Evolutionary conservation across 2,329 filamentous ascomycete genomes (phyloP), one percentile per base, ranked within the genome.

Genomic region (Apiospora rasikravindrae): DNA sequence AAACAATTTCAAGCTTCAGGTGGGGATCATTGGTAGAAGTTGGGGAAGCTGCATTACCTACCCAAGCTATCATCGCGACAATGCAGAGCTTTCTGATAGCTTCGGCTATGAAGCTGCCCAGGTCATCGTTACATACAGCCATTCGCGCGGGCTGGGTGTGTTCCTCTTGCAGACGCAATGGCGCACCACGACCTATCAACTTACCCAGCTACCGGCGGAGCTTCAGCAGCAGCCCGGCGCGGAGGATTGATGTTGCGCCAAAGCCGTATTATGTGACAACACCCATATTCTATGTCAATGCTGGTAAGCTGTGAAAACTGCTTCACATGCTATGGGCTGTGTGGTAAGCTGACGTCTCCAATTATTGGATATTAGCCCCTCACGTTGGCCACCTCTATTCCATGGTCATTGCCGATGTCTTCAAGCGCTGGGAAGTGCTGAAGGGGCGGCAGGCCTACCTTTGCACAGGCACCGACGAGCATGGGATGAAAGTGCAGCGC

Each of bases 281-380:
- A 11, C 96, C 96, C 2, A 99, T 99, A 72, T 99, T 98, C 86
- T 99, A 99, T 83, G 96, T 99, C 85, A 99, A 99, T 88, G 94
- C 95, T 71, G 91, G 94, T 95, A 85, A 77, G 85, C 76, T 73
- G 24, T 16, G 10, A 26, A 8, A 1, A 29, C 19, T 19, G 4
- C n/a, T 49, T 69, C 44, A 24, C 33, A 19, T 37, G 33, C 64
- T 1, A 37, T 29, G 67, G 29, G 29, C n/a, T 42, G 42, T 42
- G 42, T 42, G 70, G 77, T 79, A 73, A 80, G 26, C 73, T 73
- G 61, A 72, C 26, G 45, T 22, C 45, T 2, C 45, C 57, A 11
- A 44, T 76, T 37, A n/a, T 5, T 16, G 13, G 13, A 8, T 40
- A 40, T 24, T n/a, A 96, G 95, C 94, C 66, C 96, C 96, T 69